Conservation (phyloP, 331 rosid genomes). For the Acacia concinna region DNA sequence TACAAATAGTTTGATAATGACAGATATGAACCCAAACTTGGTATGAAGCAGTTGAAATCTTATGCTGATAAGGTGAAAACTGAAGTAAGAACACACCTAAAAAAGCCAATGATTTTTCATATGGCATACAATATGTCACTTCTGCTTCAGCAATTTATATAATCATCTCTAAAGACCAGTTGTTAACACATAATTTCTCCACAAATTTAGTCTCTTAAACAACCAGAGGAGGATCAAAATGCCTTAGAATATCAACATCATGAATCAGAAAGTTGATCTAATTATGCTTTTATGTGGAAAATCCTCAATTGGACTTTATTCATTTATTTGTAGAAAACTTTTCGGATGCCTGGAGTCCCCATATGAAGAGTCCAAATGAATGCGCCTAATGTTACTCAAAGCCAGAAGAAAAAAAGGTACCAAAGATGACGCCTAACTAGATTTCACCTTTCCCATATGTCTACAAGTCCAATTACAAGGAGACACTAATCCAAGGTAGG, state of each 20-base stretch:
- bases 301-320: background rate
- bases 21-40: background rate
- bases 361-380: background rate
- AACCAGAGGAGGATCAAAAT: background rate
- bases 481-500: background rate
- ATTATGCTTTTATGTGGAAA: background rate
- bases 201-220: background rate
- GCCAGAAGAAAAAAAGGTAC: background rate
- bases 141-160: slow-evolving; percentile 20
- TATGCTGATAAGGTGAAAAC: background rate
- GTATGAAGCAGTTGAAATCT: background rate
- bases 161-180: slow-evolving; percentile 11
- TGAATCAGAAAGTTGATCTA: background rate
- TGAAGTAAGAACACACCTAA: background rate
- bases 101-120: background rate
- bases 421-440: background rate
- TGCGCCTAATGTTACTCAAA: background rate
- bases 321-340: background rate
- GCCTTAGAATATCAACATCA: background rate
- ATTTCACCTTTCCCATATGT: background rate
- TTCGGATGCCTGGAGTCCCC: background rate
- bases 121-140: background rate
- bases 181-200: background rate
- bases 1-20: slow-evolving; percentile 13
- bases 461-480: background rate